Base-by-base conservation (phyloP, 2,329 filamentous ascomycete species). In the Helotiales sp. region DNA sequence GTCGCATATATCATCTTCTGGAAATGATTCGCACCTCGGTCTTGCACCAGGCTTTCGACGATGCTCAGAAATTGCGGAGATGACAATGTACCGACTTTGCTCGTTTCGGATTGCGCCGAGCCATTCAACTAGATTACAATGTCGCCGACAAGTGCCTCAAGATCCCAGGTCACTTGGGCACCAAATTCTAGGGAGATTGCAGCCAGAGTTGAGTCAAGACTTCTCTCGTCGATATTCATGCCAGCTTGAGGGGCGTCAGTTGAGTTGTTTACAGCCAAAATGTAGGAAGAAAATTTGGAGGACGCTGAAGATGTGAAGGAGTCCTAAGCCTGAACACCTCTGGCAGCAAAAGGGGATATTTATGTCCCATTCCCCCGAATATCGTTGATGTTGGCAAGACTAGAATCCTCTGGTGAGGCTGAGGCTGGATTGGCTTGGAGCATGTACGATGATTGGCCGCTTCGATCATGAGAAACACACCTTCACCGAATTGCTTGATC, bases 1-100 rank as follows among this genome's bases (percentile, higher is more conserved):
- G 32, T 54, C 11, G 67, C 67, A 32, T 66, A 69, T 3, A 69
- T 26, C 67, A 69, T 66, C 13, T 32, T 34, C 32, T 62, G 67
- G 26, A 66, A 66, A n/a, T 43, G 40, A 20, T 15, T 40, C 3
- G 40, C 4, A 10, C 11, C 11, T 43, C 20, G 15, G 10, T 43
- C 40, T 43, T 5, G 15, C 4, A 43, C 17, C 40, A 3, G 20
- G 8, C 1, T 43, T 4, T 4, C 4, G 8, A 43, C 24, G 11
- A 69, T 61, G 2, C 64, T 55, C 30, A 57, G 15, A 32, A 66
- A 66, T 11, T 59, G 28, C 2, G 67, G 64, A 24, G 61, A 69
- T 6, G 67, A 64, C 3, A 69, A 7, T 2, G 28, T 52, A 0
- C 67, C 64, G 4, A 66, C 67, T 30, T 64, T 66, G 50, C 67